Base-by-base conservation (phyloP, 2,329 filamentous ascomycete species). In the Cercospora sp. region DNA sequence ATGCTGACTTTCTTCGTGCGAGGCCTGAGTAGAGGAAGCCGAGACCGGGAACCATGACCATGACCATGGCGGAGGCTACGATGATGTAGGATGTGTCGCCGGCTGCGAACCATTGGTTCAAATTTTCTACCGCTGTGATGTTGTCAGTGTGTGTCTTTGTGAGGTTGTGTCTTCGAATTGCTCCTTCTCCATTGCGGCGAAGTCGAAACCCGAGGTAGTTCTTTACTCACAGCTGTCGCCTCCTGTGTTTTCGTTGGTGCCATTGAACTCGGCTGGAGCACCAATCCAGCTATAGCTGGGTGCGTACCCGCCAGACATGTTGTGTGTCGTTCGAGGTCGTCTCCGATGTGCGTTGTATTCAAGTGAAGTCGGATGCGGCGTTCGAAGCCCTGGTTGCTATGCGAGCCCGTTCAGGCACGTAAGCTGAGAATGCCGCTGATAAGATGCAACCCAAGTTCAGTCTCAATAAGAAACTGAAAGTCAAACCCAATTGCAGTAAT, bases 1-100 rank as follows among this genome's bases (percentile, higher is more conserved):
- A 87, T 32, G 95, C 95, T 5, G 95, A 98, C 85, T 99, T 99
- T 85, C 95, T 89, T 73, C 95, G 91, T n/a, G 95, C 94, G 73
- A 98, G 90, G 74, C 95, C 95, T 12, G 94, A 97, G 84, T 99
- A 99, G 72, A 99, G 89, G 82, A 99, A 97, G 66, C 93, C 94
- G 75, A 99, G 94, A 76, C 95, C 95, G 32, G 95, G 95, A 32
- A 98, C 86, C 95, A 98, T 99, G 82, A 97, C 83, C 83, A 98
- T 83, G 72, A 98, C 94, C 90, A 98, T 97, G 79, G 92, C 94
- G 69, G 94, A 88, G 69, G 91, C 86, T 76, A 98, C 81, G 80
- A 98, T 86, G 81, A 98, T 98, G 84, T 92, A 98, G 79, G 94
- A 92, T 83, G 94, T 91, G 81, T 99, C 95, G 77, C 95, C 95